phyloP scores from a whole-genome alignment of 495 filamentous ascomycete genomes.

The Neurospora terricola region DNA sequence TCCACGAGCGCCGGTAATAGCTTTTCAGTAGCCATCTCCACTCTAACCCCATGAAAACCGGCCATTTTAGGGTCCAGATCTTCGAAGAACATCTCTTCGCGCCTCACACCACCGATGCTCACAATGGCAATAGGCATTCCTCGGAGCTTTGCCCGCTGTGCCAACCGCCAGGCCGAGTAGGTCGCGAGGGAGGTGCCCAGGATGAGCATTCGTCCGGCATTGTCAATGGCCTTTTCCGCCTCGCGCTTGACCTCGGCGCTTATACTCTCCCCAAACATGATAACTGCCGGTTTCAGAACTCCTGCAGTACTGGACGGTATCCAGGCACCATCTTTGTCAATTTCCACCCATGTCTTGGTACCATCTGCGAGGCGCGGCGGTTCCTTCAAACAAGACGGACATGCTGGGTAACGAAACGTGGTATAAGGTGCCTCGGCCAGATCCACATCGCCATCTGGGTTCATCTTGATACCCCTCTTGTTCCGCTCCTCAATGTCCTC shows the following conservation, averaged over 20 bases:
- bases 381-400: conserved; percentile 63
- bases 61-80: conserved; percentile 34
- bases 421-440: conserved; percentile 79
- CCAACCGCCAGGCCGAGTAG: conserved; percentile 87
- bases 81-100: conserved; percentile 61
- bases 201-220: conserved; percentile 62
- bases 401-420: conserved; percentile 85
- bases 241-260: conserved; percentile 50
- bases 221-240: conserved; percentile 74
- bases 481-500: conserved; percentile 63
- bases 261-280: conserved; percentile 94
- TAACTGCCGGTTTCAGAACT: conserved; percentile 81
- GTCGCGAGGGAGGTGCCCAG: conserved; percentile 86
- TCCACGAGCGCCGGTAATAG: conserved; percentile 45
- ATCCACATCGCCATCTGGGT: conserved; percentile 92
- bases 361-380: conserved; percentile 55
- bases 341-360: conserved; percentile 46
- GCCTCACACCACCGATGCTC: conserved; percentile 75
- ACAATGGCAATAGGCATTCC: conserved; percentile 79
- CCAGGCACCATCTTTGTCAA: conserved; percentile 80
- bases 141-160: conserved; percentile 67
- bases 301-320: conserved; percentile 56
- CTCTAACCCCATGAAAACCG: conserved; percentile 39
- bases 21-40: conserved; percentile 44
- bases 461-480: conserved; percentile 63